Base-by-base conservation (phyloP, 2,329 filamentous ascomycete genomes). In the Fusarium nematophilum region DNA sequence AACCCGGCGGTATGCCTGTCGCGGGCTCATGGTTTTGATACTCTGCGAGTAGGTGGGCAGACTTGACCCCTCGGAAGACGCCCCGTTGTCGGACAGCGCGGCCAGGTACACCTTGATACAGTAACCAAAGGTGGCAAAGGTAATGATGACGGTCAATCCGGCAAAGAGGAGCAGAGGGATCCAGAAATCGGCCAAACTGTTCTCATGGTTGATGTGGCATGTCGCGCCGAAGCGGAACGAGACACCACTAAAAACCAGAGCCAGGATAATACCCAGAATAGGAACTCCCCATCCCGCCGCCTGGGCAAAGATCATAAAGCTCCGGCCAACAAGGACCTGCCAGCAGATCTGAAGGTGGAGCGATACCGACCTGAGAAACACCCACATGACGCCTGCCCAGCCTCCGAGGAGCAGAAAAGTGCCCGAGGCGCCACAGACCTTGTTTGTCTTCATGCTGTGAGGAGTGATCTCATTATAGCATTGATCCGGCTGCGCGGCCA, bases 261-360 rank as follows among this genome's bases (percentile, higher is more conserved):
- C 91, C 34, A 94, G 75, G 3, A 88, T 82, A 61, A 96, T 85
- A 29, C 92, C 91, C 15, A 92, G 77, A 18, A 88, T 82, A 3
- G 93, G 92, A 38, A 98, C 83, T 14, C 90, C 90, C 91, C 94
- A 97, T 59, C 95, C 95, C 8, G 88, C 79, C 13, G 84, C 83
- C 70, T 97, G 88, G 3, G 94, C 88, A 63, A 86, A 85, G 81
- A 92, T 92, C 87, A 97, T 97, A 76, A 97, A 98, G 68, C 85
- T 90, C 37, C 88, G 86, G 31, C 95, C 95, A 4, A 96, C 91
- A 7, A 94, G 87, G 27, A 96, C 84, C 74, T 98, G 93, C 95
- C 95, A 99, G 80, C 93, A 97, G 63, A 99, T 97, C 75, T 98
- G 95, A 21, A 99, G 86, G 75, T 99, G 95, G 68, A 99, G 89